Evolutionary conservation across 805 yeast species (phyloP), one percentile per base, ranked within the genome.

Genomic region (Wickerhamomyces rabaulensis): DNA sequence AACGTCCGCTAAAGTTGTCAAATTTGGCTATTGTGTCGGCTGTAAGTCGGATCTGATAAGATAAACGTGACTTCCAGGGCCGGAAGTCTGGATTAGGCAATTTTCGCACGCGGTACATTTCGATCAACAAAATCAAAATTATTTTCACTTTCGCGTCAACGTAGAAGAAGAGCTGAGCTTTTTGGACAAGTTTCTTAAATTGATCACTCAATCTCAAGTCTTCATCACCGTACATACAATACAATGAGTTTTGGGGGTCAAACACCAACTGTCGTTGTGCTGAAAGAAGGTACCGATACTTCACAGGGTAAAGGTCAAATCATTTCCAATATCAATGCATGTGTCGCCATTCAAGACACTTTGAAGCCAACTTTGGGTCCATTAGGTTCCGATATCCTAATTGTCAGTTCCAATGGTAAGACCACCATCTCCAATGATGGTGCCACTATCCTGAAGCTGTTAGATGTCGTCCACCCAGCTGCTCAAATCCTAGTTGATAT

Each of bases 401-500:
- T 94, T 60, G 97, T 92, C 37, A 81, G 83, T 39, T 76, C 84
- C 16, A 80, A 78, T 59, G 96, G 95, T 46, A 83, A 79, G 57
- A 88, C 98, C 41, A 94, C 98, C 20, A 91, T 94, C 55, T 92
- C 99, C 39, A 94, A 94, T 66, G 99, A 94, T 64, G 99, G 99
- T 55, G 99, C 99, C 37, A 94, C 99, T 2, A 92, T 94, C 57
- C 73, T 94, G 64, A 88, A 85, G 63, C 74, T 94, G 47, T 70
- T 94, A 55, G 99, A 94, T 62, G 95, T 94, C 46, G 97, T 94
- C 22, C 99, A 94, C 61, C 99, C 99, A 9, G 99, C 99, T 10
- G 99, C 99, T 12, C 90, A 89, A 66, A 91, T 92, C 50, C 72
- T 92, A 55, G 99, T 92, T 45, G 96, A 92, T 64, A 87, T 92